A percentile compares a stretch with the other conserved stretches of the same genome.
Conservation (phyloP, 1,139 yeast genomes). For the Saccharomyces hybrid region DNA sequence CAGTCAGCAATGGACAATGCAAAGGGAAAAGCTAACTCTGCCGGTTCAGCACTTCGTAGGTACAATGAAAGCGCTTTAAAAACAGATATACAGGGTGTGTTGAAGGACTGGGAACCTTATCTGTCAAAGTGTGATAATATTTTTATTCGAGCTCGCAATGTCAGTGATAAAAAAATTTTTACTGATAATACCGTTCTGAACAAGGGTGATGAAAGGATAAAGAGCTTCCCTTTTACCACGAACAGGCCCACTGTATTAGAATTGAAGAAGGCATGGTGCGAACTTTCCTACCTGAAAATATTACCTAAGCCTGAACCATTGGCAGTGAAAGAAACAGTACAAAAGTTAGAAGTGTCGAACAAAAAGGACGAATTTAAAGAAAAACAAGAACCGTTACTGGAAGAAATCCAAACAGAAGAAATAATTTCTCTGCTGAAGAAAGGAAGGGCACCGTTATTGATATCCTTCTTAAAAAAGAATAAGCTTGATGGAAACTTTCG, state of each 20-base stretch:
- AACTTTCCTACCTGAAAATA: slow-evolving; percentile 53
- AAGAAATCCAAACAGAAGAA: slow-evolving; percentile 46
- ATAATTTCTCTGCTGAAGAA: slow-evolving; percentile 54
- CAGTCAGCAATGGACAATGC: slow-evolving; percentile 91
- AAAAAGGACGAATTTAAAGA: slow-evolving; percentile 12
- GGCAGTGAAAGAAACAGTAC: slow-evolving; percentile 25
- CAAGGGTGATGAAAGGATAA: slow-evolving; percentile 50
- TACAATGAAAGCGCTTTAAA: slow-evolving; percentile 81
- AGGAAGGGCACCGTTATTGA: slow-evolving; percentile 70
- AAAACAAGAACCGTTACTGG: slow-evolving; percentile 20
- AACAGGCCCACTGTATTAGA: slow-evolving; percentile 80
- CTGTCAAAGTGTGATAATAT: slow-evolving; percentile 57
- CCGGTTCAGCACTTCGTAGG: slow-evolving; percentile 86
- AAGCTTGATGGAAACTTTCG: slow-evolving; percentile 44
- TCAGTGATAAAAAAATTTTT: slow-evolving; percentile 55
- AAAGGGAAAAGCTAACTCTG: slow-evolving; percentile 92
- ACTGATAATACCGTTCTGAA: slow-evolving; percentile 50
- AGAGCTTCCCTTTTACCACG: slow-evolving; percentile 80
- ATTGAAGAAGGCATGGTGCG: slow-evolving; percentile 77
- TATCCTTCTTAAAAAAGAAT: slow-evolving; percentile 55
- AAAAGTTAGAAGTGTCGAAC: slow-evolving; percentile 6
- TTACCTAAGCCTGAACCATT: slow-evolving; percentile 49
- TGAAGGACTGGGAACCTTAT: slow-evolving; percentile 56
- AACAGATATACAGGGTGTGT: slow-evolving; percentile 63
- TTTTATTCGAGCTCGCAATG: slow-evolving; percentile 80